Evolutionary conservation across 805 yeast genomes (phyloP), one percentile per base, ranked within the genome.

Genomic region (Kodamaea neixiangensis): DNA sequence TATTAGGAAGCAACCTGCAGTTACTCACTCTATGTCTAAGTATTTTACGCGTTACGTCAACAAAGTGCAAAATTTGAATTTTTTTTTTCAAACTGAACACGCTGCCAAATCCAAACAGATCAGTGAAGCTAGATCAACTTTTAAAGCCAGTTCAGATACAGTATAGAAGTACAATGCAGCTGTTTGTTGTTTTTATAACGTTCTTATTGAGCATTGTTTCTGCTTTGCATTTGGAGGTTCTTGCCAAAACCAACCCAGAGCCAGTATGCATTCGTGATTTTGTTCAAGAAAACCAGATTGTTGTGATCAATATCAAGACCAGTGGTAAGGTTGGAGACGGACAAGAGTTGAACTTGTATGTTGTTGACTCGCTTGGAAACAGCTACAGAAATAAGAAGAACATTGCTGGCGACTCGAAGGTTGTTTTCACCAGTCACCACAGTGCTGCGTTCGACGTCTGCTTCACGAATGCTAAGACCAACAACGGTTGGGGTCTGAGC

Each of bases 221-320:
- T 19, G 79, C 78, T 11, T 69, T 83, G 55, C 81, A 76, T 61
- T 71, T 82, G 58, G 86, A 82, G 45, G 67, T 83, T 15, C 78
- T 77, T 48, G 83, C 86, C 15, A 65, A 61, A 6, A 60, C 69
- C 3, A 67, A 69, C 61, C 70, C 80, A 55, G 65, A 72, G 29
- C 92, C 93, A 34, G 81, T 86, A 52, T 94, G 99, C 76, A 80
- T 94, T 57, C 88, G 99, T 67, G 97, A 94, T 68, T 93, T 93
- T 65, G 96, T 89, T 49, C 74, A 80, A 45, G 87, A 83, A 58
- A 92, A 90, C 51, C 93, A 89, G 65, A 71, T 92, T 58, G 98
- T 93, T 21, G 97, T 93, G 43, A 88, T 92, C 51, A 86, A 85
- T 57, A 80, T 90, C 60, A 79, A 82, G 53, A 80, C 96, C 7